Base-by-base conservation (phyloP, 371 early-diverging fungal genomes). In the Nematocida sp. region DNA sequence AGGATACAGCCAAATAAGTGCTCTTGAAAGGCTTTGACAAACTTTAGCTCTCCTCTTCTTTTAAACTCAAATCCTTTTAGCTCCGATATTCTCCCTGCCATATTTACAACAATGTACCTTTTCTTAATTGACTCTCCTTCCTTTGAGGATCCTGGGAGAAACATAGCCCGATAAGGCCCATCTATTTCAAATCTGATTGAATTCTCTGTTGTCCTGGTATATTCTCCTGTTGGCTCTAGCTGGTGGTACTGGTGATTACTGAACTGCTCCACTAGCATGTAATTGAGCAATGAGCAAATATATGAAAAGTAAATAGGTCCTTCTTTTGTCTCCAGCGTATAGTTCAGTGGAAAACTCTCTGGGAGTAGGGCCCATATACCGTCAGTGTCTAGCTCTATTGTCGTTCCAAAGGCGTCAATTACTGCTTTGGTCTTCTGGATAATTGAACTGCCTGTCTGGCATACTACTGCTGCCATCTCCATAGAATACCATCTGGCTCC, bases 291-390 rank as follows among this genome's bases (percentile, higher is more conserved):
- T 43, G 90, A 88, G 81, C 92, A 91, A 2, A 97, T 92, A 76
- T 96, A 94, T 15, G 95, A 90, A 53, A 97, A 65, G 46, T 29
- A 51, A 31, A 48, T 37, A 0, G 45, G 32, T 9, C 84, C 85
- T 77, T 91, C 90, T 46, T 90, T 90, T 49, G 88, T 87, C 1
- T 84, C 80, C 81, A 90, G 91, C 75, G 90, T 90, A 41, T 70
- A 70, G 38, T 49, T 55, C 75, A 92, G 91, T 0, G 96, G 96
- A 74, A 99, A 95, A 0, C 86, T 85, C 19, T 86, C 81, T 0
- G 99, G 99, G 37, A 99, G 82, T 32, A 94, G 89, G 82, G 94
- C 94, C 97, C 97, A 99, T 77, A 99, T 96, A 64, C 98, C 97
- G 80, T 97, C 98, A 5, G 99, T 96, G 82, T 99, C 97, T 57